Evolutionary conservation across 495 filamentous ascomycete genomes (phyloP).

Genomic region (Trichocladium uniseriatum): DNA sequence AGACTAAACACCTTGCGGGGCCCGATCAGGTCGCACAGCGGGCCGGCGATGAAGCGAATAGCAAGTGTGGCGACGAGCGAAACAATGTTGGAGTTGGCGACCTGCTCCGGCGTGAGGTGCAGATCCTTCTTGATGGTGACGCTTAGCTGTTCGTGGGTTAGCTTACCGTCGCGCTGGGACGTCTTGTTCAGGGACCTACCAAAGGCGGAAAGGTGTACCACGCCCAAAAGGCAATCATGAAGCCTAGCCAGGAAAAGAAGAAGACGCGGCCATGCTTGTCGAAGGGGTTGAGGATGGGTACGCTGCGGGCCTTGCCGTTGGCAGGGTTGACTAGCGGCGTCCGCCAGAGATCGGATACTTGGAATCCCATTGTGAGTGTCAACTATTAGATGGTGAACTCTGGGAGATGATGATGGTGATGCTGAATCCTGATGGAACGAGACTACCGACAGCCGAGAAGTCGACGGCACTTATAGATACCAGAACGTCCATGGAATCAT

Average conservation of each 20-base stretch:
- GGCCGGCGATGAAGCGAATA: conserved; percentile 73
- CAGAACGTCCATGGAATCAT: no score
- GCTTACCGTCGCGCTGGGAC: background rate
- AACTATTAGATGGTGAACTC: background rate
- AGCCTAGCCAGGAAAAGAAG: conserved; percentile 91
- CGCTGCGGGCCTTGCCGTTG: conserved; percentile 69
- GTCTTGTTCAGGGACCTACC: conserved; percentile 35
- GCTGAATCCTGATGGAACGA: no score
- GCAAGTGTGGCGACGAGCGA: conserved; percentile 75
- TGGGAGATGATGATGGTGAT: no score
- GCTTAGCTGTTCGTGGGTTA: conserved; percentile 40
- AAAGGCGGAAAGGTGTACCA: conserved; percentile 84
- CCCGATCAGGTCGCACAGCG: conserved; percentile 76
- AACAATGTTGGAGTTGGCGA: conserved; percentile 88
- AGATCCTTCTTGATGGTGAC: conserved; percentile 73
- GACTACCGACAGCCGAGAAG: no score
- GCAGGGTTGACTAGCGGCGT: conserved; percentile 61
- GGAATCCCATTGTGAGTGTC: conserved; percentile 33
- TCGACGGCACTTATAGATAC: no score
- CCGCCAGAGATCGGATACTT: conserved; percentile 44
- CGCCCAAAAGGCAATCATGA: conserved; percentile 91
- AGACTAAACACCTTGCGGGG: conserved; percentile 73
- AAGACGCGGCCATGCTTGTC: conserved; percentile 82
- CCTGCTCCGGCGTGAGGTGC: conserved; percentile 55
- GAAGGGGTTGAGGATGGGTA: conserved; percentile 73